These are phyloP conservation scores for Taphrina communis DNA, from an alignment of 1,139 yeast genomes.

Conservation along the genomic window DNA sequence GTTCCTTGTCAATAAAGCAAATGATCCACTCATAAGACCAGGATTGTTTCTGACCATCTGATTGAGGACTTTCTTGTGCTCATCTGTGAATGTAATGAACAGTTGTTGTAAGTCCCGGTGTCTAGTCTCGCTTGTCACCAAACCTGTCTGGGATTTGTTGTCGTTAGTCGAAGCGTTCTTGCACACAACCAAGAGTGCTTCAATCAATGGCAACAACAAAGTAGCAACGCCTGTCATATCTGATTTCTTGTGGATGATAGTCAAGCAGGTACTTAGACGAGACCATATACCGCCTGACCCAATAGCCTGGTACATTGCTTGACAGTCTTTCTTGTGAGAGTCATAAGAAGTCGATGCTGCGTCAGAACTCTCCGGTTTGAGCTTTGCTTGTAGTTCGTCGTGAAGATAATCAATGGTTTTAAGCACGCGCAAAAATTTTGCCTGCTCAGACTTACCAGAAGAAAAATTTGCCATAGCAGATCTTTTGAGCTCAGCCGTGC, in stretches of 20 bases:
- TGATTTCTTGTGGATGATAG: constrained; percentile 55
- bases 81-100: constrained; percentile 86
- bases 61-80: constrained; percentile 85
- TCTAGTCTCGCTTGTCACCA: constrained; percentile 54
- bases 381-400: constrained; percentile 1
- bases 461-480: constrained; percentile 71
- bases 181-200: constrained; percentile 92
- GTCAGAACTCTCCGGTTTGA: constrained; percentile 47
- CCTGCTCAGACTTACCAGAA: constrained; percentile 83
- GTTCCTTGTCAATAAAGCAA: constrained; percentile 84
- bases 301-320: background rate
- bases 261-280: constrained; percentile 76
- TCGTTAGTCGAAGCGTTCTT: constrained; percentile 71
- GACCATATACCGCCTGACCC: constrained; percentile 68
- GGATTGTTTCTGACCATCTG: constrained; percentile 93
- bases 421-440: constrained; percentile 78
- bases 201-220: constrained; percentile 82
- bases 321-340: background rate
- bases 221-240: constrained; percentile 74
- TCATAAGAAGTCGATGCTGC: background rate
- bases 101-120: constrained; percentile 78
- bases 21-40: constrained; percentile 94
- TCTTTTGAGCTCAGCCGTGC: constrained; percentile 59
- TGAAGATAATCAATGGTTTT: constrained; percentile 84
- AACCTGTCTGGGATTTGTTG: constrained; percentile 55